Base-by-base conservation (phyloP, 768 basidiomycete species). In the Hericium rajendrae region DNA sequence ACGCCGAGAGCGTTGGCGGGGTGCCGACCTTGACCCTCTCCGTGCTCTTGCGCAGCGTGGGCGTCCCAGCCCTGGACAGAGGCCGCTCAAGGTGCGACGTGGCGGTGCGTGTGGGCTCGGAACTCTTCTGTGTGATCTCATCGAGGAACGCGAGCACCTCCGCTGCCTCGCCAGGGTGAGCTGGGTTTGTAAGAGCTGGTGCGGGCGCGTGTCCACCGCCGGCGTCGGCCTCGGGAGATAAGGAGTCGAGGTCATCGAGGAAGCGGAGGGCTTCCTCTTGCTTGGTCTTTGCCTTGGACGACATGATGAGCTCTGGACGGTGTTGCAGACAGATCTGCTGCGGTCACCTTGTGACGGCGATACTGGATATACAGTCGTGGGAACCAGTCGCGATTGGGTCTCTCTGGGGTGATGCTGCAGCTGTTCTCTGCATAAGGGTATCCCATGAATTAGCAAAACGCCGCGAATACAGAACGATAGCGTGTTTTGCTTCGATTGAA, bases 91-190 rank as follows among this genome's bases (percentile, higher is more conserved):
- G 72, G 62, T 80, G 78, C 16, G 78, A 76, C 28, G 79, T 72
- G 15, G 84, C 71, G 4, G 80, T 65, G 26, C 86, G 83, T 18
- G 85, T 82, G 12, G 88, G 86, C 62, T 88, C 89, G 6, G 86
- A 78, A 70, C 85, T 88, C 72, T 92, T 94, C 80, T 91, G 90
- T 0, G 90, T 93, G 62, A 95, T 91, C 72, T 97, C 91, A 69
- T 97, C 91, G 43, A 97, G 82, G 75, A 94, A 95, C 15, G 92
- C 93, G 26, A 94, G 82, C 24, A 90, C 93, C 60, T 91, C 89
- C 2, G 86, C 83, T 57, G 81, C 81, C 63, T 94, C 88, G 37
- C 83, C 84, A 60, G 81, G 80, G 40, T 73, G 75, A 49, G 65
- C 65, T 9, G 70, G 24, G 12, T 11, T 58, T 43, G 62, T 57